Evolutionary conservation across 805 yeast genomes (phyloP).

Genomic region (Barnettozyma botsteinii): DNA sequence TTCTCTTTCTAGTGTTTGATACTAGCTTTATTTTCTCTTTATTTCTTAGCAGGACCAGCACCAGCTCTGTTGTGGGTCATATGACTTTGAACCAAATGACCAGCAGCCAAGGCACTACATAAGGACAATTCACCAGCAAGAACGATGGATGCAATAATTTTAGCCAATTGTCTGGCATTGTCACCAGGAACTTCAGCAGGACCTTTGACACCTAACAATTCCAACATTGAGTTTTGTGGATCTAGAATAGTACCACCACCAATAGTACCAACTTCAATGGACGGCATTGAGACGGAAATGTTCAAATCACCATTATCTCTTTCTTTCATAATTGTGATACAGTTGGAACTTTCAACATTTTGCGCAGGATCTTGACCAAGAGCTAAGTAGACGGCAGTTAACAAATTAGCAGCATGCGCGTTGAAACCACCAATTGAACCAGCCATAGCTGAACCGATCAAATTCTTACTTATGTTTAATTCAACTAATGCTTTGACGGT

Average conservation of each 20-base stretch:
- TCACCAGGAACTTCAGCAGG: conserved; percentile 93
- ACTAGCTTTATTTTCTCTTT: not conserved
- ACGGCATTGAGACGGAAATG: conserved; percentile 98
- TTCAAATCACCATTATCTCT: conserved; percentile 69
- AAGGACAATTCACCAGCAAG: conserved; percentile 94
- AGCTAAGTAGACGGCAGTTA: conserved; percentile 91
- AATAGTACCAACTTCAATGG: conserved; percentile 97
- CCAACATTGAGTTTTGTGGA: conserved; percentile 96
- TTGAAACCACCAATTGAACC: conserved; percentile 97
- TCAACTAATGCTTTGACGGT: conserved; percentile 90
- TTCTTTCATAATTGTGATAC: conserved; percentile 93
- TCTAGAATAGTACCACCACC: conserved; percentile 98
- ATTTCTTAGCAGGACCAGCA: conserved; percentile 20
- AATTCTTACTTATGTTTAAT: conserved; percentile 80
- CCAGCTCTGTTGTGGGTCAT: conserved; percentile 83
- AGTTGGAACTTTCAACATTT: conserved; percentile 94
- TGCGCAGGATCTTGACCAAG: conserved; percentile 99
- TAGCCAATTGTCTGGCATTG: conserved; percentile 90
- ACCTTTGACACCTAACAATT: conserved; percentile 89
- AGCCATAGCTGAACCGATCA: conserved; percentile 97
- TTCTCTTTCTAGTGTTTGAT: not conserved
- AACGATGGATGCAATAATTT: conserved; percentile 88
- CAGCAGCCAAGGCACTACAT: conserved; percentile 96
- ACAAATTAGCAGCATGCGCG: conserved; percentile 96
- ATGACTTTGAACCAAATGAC: conserved; percentile 95